Base-by-base conservation (phyloP, 2,329 filamentous ascomycete genomes). In the Emydomyces testavorans region DNA sequence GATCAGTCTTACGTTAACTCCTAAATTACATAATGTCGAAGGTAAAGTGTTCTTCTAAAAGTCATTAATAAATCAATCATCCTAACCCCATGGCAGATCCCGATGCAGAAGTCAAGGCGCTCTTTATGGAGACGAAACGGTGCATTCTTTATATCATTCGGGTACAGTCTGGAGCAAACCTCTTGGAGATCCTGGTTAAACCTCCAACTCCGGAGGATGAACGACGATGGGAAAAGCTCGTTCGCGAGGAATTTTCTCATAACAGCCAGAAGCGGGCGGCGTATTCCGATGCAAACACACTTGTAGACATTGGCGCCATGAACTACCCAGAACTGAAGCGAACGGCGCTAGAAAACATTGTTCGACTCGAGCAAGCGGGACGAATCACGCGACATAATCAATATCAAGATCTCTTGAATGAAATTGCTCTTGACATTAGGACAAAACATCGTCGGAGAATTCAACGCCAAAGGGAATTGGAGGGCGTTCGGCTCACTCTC, bases 71-170 rank as follows among this genome's bases (percentile, higher is more conserved):
- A 18, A 39, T 10, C 16, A 26, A 10, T 2, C 8, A 15, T 34
- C 7, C 39, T 51, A 37, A 48, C 21, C 13, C 56, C 29, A 28
- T 7, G 23, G 10, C 58, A 76, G 92, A 98, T 62, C 90, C 92
- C 3, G 90, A 96, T 61, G 87, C 89, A 3, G 85, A 92, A 51
- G 75, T 92, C 53, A 95, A 96, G 68, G 76, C 88, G 1, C 75
- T 98, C 2, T 95, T 95, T 64, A 96, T 95, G 80, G 92, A 96
- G 68, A 96, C 92, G 2, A 98, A 98, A 70, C 82, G 92, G 58
- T 94, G 92, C 61, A 84, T 96, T 34, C 72, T 98, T 53, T 98
- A 96, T 67, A 96, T 98, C 63, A 96, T 98, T 61, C 84, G 92
- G 50, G 84, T 98, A 29, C 93, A 98, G 66, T 87, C 85, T 1